phyloP scores from a whole-genome alignment of 2,329 filamentous ascomycete genomes.

The Aspergillus neoniger region DNA sequence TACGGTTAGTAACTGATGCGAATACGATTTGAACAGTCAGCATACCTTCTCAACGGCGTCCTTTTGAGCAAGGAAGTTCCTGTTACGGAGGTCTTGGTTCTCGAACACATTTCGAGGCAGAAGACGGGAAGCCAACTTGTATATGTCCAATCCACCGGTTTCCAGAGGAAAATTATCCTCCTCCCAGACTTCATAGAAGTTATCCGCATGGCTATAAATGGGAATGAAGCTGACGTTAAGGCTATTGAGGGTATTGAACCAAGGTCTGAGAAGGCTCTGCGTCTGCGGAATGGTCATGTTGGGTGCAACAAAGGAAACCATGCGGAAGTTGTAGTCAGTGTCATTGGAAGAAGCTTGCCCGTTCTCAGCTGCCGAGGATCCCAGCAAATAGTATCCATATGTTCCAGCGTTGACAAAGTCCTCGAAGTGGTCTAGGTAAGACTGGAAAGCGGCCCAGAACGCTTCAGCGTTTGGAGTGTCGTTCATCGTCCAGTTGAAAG shows the following conservation, averaged over 20 bases:
- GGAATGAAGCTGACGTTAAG: conserved; percentile 23
- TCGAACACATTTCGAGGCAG: conserved; percentile 24
- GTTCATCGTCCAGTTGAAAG: conserved; percentile 25
- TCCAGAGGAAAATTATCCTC: conserved; percentile 22
- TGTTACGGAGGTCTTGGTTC: conserved; percentile 16
- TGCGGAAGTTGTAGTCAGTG: conserved; percentile 29
- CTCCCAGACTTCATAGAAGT: conserved; percentile 25
- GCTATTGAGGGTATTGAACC: conserved; percentile 22
- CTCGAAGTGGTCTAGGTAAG: conserved; percentile 25
- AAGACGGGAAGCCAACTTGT: conserved; percentile 26
- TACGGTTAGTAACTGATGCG: not conserved
- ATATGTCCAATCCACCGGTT: conserved; percentile 19
- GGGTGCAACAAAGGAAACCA: conserved; percentile 26
- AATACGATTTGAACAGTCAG: not conserved
- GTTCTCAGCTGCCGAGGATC: conserved; percentile 16
- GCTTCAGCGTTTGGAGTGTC: conserved; percentile 20
- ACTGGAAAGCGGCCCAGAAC: conserved; percentile 22
- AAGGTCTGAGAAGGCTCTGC: conserved; percentile 21
- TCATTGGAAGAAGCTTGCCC: conserved; percentile 21
- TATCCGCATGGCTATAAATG: conserved; percentile 25
- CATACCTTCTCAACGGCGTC: conserved; percentile 20
- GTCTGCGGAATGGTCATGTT: conserved; percentile 26
- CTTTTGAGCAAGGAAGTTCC: conserved; percentile 20
- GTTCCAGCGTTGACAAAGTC: conserved; percentile 24
- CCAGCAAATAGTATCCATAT: conserved; percentile 27